Evolutionary conservation across 108 stramenopile genomes (phyloP), one percentile per base, ranked within the genome.

Genomic region (Cylindrotheca closterium): DNA sequence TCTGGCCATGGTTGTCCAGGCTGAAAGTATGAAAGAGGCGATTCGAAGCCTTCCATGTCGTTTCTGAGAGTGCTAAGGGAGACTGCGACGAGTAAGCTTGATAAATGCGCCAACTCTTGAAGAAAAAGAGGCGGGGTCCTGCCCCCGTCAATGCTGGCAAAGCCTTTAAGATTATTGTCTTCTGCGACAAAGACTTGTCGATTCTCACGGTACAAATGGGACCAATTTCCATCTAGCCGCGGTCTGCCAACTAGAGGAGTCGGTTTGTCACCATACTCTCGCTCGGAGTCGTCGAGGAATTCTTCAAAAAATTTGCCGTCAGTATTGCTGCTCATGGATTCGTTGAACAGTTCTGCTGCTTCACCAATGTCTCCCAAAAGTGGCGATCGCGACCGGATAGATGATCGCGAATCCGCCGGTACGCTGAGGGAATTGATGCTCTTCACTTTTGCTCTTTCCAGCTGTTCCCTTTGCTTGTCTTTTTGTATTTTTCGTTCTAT

Each of bases 21-120:
- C 29, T 66, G 49, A 59, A 87, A 87, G 19, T 64, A 57, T 1
- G 45, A 76, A 30, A 88, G 50, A 2, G 87, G 87, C 5, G 84
- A 77, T 45, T 81, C 83, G 58, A 63, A 66, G 24, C 80, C 85
- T 30, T 86, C 85, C n/a, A 77, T 33, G 63, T 92, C 87, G 68
- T 88, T 86, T 8, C 90, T 76, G 4, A 92, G 74, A 1, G 90
- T 88, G 18, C 80, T 55, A 55, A 92, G 62, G 18, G 85, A 87
- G 7, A 92, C 87, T 8, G 86, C 87, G 28, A 33, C 66, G 49
- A 83, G 28, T 19, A 92, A 47, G 10, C 84, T 86, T 10, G 82
- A 68, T 19, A 92, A 69, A 62, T 92, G 90, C 0, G 79, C 79
- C 72, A 88, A 55, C 55, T 92, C 90, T 57, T 92, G 85, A 18